Conservation (phyloP, 2,329 filamentous ascomycete species). For the Clathrospora elynae region DNA sequence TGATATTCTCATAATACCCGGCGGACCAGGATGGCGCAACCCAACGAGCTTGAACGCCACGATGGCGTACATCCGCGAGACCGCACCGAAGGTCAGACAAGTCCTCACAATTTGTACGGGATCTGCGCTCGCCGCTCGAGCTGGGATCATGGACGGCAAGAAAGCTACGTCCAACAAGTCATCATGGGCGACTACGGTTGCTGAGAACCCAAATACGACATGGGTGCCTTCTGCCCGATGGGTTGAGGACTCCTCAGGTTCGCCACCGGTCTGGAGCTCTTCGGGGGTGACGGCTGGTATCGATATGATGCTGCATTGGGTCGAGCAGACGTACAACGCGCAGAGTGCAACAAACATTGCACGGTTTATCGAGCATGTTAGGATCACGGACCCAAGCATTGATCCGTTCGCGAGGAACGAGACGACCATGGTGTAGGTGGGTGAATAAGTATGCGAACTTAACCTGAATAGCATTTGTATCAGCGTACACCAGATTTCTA, state of each 20-base stretch:
- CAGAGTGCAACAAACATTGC: conserved; percentile 57
- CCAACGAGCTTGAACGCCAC: conserved; percentile 35
- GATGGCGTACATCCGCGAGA: conserved; percentile 55
- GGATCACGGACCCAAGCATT: conserved; percentile 54
- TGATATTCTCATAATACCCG: conserved; percentile 69
- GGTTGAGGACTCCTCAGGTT: conserved; percentile 63
- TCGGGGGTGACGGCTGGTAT: conserved; percentile 67
- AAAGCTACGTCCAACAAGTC: conserved; percentile 53
- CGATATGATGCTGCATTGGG: conserved; percentile 63
- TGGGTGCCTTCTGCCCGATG: conserved; percentile 68
- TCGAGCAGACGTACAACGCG: conserved; percentile 59
- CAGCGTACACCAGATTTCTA: too few relatives aligned
- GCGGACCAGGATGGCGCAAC: conserved; percentile 58
- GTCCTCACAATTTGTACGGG: conserved; percentile 71
- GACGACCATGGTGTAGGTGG: conserved; percentile 2
- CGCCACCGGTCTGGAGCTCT: conserved; percentile 61
- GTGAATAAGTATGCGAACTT: neutral
- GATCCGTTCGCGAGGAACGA: conserved; percentile 60
- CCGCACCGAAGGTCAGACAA: conserved; percentile 57
- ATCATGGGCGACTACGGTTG: conserved; percentile 44
- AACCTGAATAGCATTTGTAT: neutral
- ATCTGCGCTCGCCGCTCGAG: conserved; percentile 59
- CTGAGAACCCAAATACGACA: conserved; percentile 57
- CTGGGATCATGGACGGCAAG: conserved; percentile 64
- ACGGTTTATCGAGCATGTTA: conserved; percentile 62